These are phyloP conservation scores for Cladosporium sp. DNA, from an alignment of 2,329 filamentous ascomycete genomes.

Conservation along the genomic window DNA sequence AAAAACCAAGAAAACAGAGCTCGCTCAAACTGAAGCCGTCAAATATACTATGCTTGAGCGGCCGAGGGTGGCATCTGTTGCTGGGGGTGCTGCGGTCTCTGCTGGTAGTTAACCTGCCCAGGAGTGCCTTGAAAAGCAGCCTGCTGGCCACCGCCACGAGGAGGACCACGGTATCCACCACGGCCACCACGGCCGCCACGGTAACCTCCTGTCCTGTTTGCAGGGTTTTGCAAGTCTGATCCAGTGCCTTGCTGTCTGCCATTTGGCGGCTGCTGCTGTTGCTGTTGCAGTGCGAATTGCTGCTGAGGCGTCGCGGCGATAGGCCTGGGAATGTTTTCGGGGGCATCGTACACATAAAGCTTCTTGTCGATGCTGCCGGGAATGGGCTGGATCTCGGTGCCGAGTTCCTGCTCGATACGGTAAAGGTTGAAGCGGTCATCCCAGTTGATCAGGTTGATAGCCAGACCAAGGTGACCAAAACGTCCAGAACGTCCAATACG, in stretches of 20 bases:
- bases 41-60: conserved; percentile 25
- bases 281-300: conserved; percentile 21
- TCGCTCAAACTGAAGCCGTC: conserved; percentile 1
- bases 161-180: conserved; percentile 28
- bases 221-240: conserved; percentile 31
- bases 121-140: conserved; percentile 28
- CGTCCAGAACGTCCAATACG: conserved; percentile 96
- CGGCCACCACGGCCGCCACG: conserved; percentile 31
- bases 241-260: conserved; percentile 32
- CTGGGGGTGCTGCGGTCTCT: conserved; percentile 18
- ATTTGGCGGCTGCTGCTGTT: conserved; percentile 20
- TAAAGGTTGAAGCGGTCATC: conserved; percentile 98
- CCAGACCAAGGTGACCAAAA: conserved; percentile 93
- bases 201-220: conserved; percentile 29
- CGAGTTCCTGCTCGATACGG: conserved; percentile 95
- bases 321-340: conserved; percentile 88
- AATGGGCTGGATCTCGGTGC: conserved; percentile 97
- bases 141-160: conserved; percentile 24
- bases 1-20: neutral
- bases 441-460: conserved; percentile 99
- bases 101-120: conserved; percentile 27
- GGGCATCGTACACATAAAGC: conserved; percentile 95
- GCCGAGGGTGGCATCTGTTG: conserved; percentile 26
- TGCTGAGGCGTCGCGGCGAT: conserved; percentile 51
- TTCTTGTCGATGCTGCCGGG: conserved; percentile 93